phyloP scores from a whole-genome alignment of 352 stramenopile genomes.

The Pythium insidiosum region DNA sequence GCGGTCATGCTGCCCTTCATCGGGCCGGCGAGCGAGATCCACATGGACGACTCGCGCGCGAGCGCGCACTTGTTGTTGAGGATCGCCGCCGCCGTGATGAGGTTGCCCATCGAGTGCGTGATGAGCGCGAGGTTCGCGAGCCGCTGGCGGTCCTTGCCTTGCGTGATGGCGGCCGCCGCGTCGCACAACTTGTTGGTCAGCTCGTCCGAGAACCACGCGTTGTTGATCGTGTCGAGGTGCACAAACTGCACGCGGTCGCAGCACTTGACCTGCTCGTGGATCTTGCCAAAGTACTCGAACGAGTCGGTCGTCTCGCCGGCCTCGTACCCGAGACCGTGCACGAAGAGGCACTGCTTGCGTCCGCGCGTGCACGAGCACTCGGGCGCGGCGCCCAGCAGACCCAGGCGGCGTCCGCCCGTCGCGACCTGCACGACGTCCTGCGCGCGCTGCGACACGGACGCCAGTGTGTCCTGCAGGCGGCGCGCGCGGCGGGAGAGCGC shows the following conservation, averaged over 20 bases:
- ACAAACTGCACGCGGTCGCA: constrained; percentile 21
- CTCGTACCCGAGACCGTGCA: constrained; percentile 19
- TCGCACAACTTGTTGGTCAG: constrained; percentile 15
- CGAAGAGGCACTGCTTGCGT: constrained; percentile 29
- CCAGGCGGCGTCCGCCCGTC: too few species aligned
- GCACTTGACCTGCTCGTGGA: constrained; percentile 19
- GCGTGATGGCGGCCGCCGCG: constrained; percentile 4
- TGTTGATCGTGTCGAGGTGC: constrained; percentile 20
- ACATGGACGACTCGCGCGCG: constrained; percentile 21
- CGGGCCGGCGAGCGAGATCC: constrained; percentile 25
- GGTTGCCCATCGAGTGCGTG: constrained; percentile 43
- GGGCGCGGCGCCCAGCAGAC: too few species aligned
- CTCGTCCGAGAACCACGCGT: constrained; percentile 14
- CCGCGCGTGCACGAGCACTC: too few species aligned
- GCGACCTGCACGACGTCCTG: too few species aligned
- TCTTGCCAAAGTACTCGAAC: constrained; percentile 21
- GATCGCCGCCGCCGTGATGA: constrained; percentile 21
- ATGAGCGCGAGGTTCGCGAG: constrained; percentile 26
- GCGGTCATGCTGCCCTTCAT: constrained; percentile 25
- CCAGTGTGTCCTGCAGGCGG: too few species aligned
- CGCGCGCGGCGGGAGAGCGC: too few species aligned
- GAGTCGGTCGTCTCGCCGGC: neutral
- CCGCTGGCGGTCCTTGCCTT: constrained; percentile 2
- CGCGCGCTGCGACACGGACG: too few species aligned
- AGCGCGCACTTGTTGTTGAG: constrained; percentile 21